Conservation (phyloP, 108 stramenopile genomes). For the Fragilaria radians region DNA sequence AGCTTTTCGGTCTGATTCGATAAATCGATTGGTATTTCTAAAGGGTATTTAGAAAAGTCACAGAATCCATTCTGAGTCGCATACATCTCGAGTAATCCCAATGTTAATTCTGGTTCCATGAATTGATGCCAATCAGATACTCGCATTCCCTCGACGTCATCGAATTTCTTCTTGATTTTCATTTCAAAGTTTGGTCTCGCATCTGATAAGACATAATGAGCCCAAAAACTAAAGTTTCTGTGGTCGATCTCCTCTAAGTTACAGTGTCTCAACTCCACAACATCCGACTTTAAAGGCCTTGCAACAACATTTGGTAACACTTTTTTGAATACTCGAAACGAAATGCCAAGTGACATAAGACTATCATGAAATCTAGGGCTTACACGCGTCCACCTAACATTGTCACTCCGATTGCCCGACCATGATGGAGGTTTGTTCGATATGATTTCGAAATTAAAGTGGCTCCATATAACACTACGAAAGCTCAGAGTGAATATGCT, state of each 20-base stretch:
- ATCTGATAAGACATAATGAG: background rate
- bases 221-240: background rate
- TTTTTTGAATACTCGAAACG: no score
- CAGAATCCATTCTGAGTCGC: slow-evolving; percentile 13
- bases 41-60: slow-evolving; percentile 12
- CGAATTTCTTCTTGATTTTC: background rate
- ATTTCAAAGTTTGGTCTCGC: background rate
- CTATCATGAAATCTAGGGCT: no score
- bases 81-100: slow-evolving; percentile 25
- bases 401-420: no score
- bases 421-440: no score
- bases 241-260: no score
- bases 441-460: no score
- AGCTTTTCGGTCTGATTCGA: slow-evolving; percentile 2
- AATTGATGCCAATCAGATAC: background rate
- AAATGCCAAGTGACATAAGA: no score
- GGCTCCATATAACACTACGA: no score
- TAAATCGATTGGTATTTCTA: background rate
- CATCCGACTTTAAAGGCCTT: background rate
- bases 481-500: no score
- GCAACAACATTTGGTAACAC: no score
- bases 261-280: background rate
- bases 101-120: slow-evolving; percentile 7
- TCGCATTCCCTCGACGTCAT: background rate
- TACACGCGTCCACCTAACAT: no score